Percentiles rank a stretch among this genome's conserved stretches.
Conservation (phyloP, 164 flowering plant genomes). For the Magnolia sinica region DNA sequence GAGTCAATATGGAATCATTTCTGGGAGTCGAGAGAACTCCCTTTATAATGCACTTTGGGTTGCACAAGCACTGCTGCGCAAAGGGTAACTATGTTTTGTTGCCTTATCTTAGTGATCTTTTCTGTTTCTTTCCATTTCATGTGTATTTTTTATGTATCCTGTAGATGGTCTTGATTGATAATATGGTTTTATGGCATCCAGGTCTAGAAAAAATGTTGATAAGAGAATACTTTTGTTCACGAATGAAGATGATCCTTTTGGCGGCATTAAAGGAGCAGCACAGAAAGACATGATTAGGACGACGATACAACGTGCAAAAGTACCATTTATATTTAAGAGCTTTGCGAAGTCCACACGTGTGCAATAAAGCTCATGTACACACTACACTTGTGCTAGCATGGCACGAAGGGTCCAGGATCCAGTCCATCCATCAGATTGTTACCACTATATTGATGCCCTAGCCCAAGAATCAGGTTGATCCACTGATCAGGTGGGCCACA, state of each 20-base stretch:
- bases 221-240: constrained; percentile 82
- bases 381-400: too few species aligned
- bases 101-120: background rate
- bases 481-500: too few species aligned
- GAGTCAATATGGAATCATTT: constrained; percentile 67
- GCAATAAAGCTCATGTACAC: too few species aligned
- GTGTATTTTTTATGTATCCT: background rate
- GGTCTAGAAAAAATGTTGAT: constrained; percentile 77
- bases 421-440: too few species aligned
- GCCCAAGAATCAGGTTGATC: too few species aligned
- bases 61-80: constrained; percentile 88
- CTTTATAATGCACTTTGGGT: constrained; percentile 95
- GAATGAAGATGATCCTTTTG: constrained; percentile 98
- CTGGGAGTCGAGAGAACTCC: constrained; percentile 84
- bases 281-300: constrained; percentile 86
- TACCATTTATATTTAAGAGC: constrained; percentile 22
- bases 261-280: constrained; percentile 56
- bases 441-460: too few species aligned
- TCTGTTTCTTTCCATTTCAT: background rate
- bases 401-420: too few species aligned
- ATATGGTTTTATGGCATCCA: constrained; percentile 28
- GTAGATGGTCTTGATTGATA: background rate
- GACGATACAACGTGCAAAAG: constrained; percentile 90
- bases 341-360: background rate
- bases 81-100: constrained; percentile 52